These are phyloP conservation scores for Cladosporium austrohemisphaericum DNA, from an alignment of 2,329 filamentous ascomycete species.

Conservation along the genomic window DNA sequence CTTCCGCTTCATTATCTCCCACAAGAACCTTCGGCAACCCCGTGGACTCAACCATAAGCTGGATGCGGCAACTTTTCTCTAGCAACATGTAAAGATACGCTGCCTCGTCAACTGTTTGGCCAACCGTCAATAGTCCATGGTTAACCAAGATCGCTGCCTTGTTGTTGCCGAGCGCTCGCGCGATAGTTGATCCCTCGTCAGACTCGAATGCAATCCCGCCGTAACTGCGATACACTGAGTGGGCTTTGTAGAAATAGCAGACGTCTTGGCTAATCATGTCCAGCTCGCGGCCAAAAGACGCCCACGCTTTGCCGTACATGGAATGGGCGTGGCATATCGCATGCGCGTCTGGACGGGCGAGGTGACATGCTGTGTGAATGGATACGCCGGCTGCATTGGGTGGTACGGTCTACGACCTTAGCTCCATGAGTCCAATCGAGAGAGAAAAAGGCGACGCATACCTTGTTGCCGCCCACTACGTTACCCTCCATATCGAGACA, in stretches of 20 bases:
- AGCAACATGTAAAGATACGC: conserved; percentile 51
- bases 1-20: conserved; percentile 48
- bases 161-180: conserved; percentile 33
- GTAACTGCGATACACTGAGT: conserved; percentile 37
- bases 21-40: conserved; percentile 47
- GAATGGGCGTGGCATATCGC: conserved; percentile 41
- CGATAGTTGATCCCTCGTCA: conserved; percentile 41
- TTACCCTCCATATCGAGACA: conserved; percentile 17
- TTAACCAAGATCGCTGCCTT: conserved; percentile 37
- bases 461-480: conserved; percentile 11
- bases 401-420: not conserved
- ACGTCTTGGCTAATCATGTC: conserved; percentile 54
- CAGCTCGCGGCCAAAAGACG: conserved; percentile 35
- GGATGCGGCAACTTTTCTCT: conserved; percentile 62
- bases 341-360: conserved; percentile 39
- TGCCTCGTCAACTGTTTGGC: conserved; percentile 35
- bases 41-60: conserved; percentile 62
- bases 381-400: conserved; percentile 42
- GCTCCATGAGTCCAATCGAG: not conserved
- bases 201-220: conserved; percentile 41
- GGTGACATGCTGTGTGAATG: conserved; percentile 39
- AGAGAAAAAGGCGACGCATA: not conserved
- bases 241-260: conserved; percentile 36
- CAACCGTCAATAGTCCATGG: conserved; percentile 41
- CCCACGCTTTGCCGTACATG: conserved; percentile 39